Percentiles rank a stretch among this genome's conserved stretches.
phyloP scores from a whole-genome alignment of 2,329 filamentous ascomycete genomes.

The Keithomyces neogunnii region DNA sequence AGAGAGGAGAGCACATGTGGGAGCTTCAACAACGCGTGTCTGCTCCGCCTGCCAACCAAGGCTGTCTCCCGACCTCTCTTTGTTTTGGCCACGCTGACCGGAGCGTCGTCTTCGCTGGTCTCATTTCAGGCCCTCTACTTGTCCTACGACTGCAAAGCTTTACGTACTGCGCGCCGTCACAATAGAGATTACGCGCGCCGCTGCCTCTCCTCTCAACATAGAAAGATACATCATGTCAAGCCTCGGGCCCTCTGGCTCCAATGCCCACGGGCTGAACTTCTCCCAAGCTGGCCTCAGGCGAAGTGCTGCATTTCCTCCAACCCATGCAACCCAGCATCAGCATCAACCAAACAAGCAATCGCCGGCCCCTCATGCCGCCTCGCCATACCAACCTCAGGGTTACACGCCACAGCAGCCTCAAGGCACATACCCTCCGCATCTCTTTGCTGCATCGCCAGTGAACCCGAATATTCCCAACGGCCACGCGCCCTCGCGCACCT shows the following conservation, averaged over 20 bases:
- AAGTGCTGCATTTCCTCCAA: conserved; percentile 32
- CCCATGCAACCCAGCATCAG: conserved; percentile 41
- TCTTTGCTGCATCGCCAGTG: conserved; percentile 41
- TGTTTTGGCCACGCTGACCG: background rate
- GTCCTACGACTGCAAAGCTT: background rate
- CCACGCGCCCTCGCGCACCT: conserved; percentile 29
- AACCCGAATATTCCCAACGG: conserved; percentile 40
- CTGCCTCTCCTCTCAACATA: background rate
- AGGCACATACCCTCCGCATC: conserved; percentile 40
- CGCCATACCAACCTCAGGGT: conserved; percentile 45
- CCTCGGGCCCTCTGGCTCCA: conserved; percentile 40
- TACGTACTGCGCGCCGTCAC: conserved; percentile 1
- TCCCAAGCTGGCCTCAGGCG: conserved; percentile 42
- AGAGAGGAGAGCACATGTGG: conserved; percentile 5
- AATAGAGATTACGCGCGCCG: background rate
- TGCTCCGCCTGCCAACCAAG: background rate
- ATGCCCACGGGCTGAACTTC: conserved; percentile 45
- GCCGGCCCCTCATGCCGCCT: conserved; percentile 44
- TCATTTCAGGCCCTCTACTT: background rate
- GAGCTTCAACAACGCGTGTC: conserved; percentile 4
- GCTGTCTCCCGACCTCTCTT: background rate
- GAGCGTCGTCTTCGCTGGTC: background rate
- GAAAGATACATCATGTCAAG: conserved; percentile 32
- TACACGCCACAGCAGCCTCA: conserved; percentile 45
- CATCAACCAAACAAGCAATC: conserved; percentile 47